A percentile compares a stretch with the other conserved stretches of the same genome.
phyloP scores from a whole-genome alignment of 2,329 filamentous ascomycete species.

The Hymenoscyphus scutula region DNA sequence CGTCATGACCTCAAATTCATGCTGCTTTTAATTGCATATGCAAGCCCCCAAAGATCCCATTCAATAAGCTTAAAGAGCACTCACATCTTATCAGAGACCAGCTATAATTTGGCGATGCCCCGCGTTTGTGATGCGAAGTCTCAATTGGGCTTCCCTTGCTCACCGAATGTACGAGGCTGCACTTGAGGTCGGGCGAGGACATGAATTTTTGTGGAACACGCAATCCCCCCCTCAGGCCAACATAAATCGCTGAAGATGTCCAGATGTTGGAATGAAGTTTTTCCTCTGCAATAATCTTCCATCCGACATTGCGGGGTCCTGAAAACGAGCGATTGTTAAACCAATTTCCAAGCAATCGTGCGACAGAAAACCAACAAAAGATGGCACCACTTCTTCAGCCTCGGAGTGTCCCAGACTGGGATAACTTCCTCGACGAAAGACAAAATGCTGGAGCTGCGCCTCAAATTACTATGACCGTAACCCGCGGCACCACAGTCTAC shows the following conservation, averaged over 20 bases:
- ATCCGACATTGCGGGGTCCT: background rate
- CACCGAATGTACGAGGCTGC: slow-evolving; percentile 20
- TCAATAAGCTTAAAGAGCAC: slow-evolving; percentile 16
- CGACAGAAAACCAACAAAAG: background rate
- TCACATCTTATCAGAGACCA: slow-evolving; percentile 13
- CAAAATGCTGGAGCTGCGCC: slow-evolving; percentile 12
- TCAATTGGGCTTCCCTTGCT: slow-evolving; percentile 5
- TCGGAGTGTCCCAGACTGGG: background rate
- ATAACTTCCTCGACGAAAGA: background rate
- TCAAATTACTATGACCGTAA: slow-evolving; percentile 17
- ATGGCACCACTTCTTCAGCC: slow-evolving; percentile 13
- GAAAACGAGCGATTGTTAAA: background rate
- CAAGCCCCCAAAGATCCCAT: slow-evolving; percentile 16
- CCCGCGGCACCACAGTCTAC: slow-evolving; percentile 13
- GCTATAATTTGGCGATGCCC: background rate
- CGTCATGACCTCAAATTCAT: slow-evolving; percentile 3
- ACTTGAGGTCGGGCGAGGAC: slow-evolving; percentile 8
- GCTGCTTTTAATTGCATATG: slow-evolving; percentile 11
- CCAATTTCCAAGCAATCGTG: background rate
- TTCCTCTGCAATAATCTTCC: background rate
- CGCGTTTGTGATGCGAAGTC: slow-evolving; percentile 6
- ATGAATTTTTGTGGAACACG: background rate
- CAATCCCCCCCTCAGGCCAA: background rate
- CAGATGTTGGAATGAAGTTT: background rate
- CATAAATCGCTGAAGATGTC: slow-evolving; percentile 2